Evolutionary conservation across 208 protist species (phyloP).

Genomic region (Tritrichomonas musculus): DNA sequence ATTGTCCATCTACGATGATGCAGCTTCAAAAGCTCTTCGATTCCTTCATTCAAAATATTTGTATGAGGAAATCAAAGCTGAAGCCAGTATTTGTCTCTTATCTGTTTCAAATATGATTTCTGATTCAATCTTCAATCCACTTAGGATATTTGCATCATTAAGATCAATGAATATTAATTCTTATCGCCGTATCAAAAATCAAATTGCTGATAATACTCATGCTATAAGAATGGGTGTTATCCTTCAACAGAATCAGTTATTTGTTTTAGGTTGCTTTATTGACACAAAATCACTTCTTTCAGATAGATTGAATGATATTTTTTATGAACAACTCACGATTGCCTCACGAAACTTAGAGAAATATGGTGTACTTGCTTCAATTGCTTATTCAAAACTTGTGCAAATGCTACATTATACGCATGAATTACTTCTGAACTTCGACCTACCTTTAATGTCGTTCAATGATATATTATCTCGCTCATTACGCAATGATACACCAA

Average conservation of each 20-base stretch:
- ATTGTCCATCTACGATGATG: not conserved
- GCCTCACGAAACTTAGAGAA: not conserved
- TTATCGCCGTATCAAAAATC: not conserved
- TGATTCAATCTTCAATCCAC: not conserved
- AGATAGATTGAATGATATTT: not conserved
- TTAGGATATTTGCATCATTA: not conserved
- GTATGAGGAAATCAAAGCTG: not conserved
- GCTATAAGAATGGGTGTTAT: not conserved
- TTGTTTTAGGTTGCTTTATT: not conserved
- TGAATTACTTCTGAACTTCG: not conserved
- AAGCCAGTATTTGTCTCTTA: not conserved
- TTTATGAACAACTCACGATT: not conserved
- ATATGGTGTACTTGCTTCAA: not conserved
- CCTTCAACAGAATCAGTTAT: conserved; percentile 16
- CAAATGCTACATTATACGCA: not conserved
- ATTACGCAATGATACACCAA: not conserved
- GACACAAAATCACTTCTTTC: not conserved
- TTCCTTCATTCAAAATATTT: not conserved
- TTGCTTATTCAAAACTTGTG: not conserved
- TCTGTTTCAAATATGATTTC: not conserved
- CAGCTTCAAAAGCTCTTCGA: not conserved
- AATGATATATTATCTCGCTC: not conserved
- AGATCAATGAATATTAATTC: not conserved
- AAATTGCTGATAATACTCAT: not conserved
- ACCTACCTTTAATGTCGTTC: not conserved